Conservation (phyloP, 768 basidiomycete genomes). For the Phanerochaete sordida region DNA sequence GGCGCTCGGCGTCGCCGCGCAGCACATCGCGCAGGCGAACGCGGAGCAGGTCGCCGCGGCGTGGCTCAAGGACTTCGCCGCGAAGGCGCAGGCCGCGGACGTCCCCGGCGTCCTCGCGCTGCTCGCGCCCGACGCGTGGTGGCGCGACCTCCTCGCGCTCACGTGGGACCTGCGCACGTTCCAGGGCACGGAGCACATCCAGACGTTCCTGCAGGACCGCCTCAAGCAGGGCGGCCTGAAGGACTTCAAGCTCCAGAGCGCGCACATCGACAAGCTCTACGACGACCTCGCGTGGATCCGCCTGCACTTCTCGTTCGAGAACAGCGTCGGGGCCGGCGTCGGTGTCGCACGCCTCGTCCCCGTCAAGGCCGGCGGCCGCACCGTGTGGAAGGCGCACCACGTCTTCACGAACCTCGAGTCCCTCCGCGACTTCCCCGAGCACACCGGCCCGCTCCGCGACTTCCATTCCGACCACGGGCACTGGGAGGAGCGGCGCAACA, state of each 20-base stretch:
- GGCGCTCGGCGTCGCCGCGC: constrained; percentile 5
- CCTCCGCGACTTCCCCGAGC: constrained; percentile 50
- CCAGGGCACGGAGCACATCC: constrained; percentile 32
- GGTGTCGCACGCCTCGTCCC: constrained; percentile 58
- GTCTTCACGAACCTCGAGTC: constrained; percentile 55
- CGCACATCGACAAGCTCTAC: constrained; percentile 35
- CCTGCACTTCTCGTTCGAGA: constrained; percentile 54
- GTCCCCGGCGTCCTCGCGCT: constrained; percentile 7
- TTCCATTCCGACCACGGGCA: constrained; percentile 43
- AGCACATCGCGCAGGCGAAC: not conserved
- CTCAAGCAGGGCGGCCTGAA: constrained; percentile 22
- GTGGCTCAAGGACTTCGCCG: constrained; percentile 19
- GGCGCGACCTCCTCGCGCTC: constrained; percentile 14
- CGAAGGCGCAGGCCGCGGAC: constrained; percentile 8
- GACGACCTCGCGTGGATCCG: constrained; percentile 58
- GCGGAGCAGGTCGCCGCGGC: constrained; percentile 9
- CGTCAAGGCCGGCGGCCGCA: constrained; percentile 11
- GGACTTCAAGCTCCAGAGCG: constrained; percentile 24
- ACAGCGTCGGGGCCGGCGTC: constrained; percentile 41
- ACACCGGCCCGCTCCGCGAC: constrained; percentile 42
- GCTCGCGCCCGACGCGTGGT: constrained; percentile 12
- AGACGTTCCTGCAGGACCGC: constrained; percentile 33
- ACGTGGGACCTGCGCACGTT: constrained; percentile 56
- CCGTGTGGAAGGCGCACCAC: constrained; percentile 58
- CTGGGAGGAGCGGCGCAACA: constrained; percentile 47